phyloP scores from a whole-genome alignment of 1,284 basidiomycete species.

The Microbotryum saponariae region DNA sequence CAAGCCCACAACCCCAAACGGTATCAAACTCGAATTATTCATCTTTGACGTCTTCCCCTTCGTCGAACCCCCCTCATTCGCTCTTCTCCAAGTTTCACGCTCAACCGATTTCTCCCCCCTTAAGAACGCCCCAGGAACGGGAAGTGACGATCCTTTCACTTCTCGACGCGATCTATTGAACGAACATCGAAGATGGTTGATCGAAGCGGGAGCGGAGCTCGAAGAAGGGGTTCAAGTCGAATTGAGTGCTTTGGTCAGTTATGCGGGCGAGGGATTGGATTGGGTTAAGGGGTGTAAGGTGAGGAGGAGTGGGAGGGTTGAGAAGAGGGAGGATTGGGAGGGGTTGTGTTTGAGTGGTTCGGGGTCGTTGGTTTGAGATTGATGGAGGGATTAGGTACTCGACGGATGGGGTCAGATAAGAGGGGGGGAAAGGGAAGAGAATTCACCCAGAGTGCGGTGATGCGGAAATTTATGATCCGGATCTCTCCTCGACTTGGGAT shows the following conservation, averaged over 20 bases:
- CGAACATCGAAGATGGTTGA: conserved; percentile 82
- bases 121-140: conserved; percentile 93
- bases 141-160: conserved; percentile 87
- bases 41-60: conserved; percentile 99
- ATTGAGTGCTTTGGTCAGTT: conserved; percentile 77
- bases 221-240: conserved; percentile 66
- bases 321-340: conserved; percentile 33
- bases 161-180: conserved; percentile 75
- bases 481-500: too few relatives aligned
- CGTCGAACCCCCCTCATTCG: conserved; percentile 53
- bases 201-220: conserved; percentile 66
- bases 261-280: conserved; percentile 86
- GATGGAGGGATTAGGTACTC: too few relatives aligned
- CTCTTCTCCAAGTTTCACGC: conserved; percentile 81
- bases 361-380: too few relatives aligned
- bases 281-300: conserved; percentile 62
- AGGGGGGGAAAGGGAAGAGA: too few relatives aligned
- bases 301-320: conserved; percentile 46
- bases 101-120: conserved; percentile 90
- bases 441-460: too few relatives aligned
- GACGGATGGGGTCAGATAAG: too few relatives aligned
- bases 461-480: too few relatives aligned
- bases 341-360: too few relatives aligned
- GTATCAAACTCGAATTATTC: conserved; percentile 98
- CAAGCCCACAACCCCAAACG: conserved; percentile 86